Base-by-base conservation (phyloP, 2,329 filamentous ascomycete species). In the Hypomyces perniciosus region DNA sequence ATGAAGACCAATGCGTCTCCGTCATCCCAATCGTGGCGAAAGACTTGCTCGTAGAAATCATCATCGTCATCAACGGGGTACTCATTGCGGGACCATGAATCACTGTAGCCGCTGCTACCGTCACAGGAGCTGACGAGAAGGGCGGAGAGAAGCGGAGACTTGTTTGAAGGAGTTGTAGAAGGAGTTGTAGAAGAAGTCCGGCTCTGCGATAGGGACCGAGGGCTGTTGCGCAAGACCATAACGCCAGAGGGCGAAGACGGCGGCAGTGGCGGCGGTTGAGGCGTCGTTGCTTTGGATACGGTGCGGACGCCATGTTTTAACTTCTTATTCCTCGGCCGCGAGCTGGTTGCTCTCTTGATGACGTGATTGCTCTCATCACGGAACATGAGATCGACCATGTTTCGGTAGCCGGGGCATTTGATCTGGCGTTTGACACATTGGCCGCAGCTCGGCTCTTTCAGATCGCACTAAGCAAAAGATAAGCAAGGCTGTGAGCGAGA, bases 361-460 rank as follows among this genome's bases (percentile, higher is more conserved):
- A 81, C 77, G 59, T 78, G 75, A 31, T 70, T 72, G 55, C 75
- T 81, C 61, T 81, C 75, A 58, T 81, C 76, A 39, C 78, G 73
- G 57, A 81, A 81, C 69, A 81, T 79, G 54, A 81, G 69, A 56
- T 81, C 78, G 38, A 78, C 72, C 44, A 76, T 67, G 54, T 78
- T 77, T 40, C 78, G 68, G 57, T 81, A 81, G 50, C 78, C 78
- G 31, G 78, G 77, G 52, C 78, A 81, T 63, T 64, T 53, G 47
- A 75, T 69, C 51, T 75, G 69, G 39, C 76, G 72, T 59, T 78
- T 78, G 45, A 72, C 69, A 60, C 78, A 81, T 61, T 81, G 78
- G 44, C 76, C 76, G 51, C 78, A 81, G 43, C 72, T 69, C 8
- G 74, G 74, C 42, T 72, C 70, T 50, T 64, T 68, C 60, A 79